Conservation (phyloP, 345 rosid genomes). For the Salix purpurea region DNA sequence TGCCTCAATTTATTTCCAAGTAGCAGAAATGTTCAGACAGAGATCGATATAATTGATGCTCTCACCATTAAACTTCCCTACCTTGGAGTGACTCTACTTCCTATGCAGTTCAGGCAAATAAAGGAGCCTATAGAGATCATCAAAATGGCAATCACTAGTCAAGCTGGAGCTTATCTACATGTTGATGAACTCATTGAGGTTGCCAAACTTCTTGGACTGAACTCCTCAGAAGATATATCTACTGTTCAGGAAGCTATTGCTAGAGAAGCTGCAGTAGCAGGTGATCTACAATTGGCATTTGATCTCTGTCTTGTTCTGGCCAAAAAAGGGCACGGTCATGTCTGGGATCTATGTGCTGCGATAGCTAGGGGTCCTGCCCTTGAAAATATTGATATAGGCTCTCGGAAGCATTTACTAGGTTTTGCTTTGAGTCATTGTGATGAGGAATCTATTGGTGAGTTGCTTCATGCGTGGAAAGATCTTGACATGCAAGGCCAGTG, state of each 20-base stretch:
- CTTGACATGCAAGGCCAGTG: slow-evolving; percentile 86
- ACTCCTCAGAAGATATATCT: slow-evolving; percentile 66
- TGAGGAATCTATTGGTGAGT: slow-evolving; percentile 84
- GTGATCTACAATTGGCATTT: slow-evolving; percentile 94
- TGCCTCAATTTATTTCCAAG: slow-evolving; percentile 76
- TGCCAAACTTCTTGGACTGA: slow-evolving; percentile 91
- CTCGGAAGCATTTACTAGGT: slow-evolving; percentile 78
- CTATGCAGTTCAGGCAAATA: slow-evolving; percentile 90
- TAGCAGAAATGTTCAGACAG: slow-evolving; percentile 77
- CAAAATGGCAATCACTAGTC: slow-evolving; percentile 85
- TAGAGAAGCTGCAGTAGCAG: slow-evolving; percentile 96
- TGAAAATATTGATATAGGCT: slow-evolving; percentile 73
- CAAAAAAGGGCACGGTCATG: slow-evolving; percentile 82
- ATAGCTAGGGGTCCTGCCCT: slow-evolving; percentile 96
- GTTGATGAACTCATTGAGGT: slow-evolving; percentile 92
- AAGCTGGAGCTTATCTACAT: slow-evolving; percentile 82
- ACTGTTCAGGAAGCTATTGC: slow-evolving; percentile 96
- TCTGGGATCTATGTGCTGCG: slow-evolving; percentile 99
- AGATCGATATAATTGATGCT: slow-evolving; percentile 77
- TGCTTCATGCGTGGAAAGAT: slow-evolving; percentile 96
- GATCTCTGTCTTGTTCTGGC: slow-evolving; percentile 82
- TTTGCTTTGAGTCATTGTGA: slow-evolving; percentile 94
- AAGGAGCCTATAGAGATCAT: slow-evolving; percentile 95
- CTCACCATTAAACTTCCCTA: slow-evolving; percentile 83
- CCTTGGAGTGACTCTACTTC: slow-evolving; percentile 86